A percentile compares a stretch with the other conserved stretches of the same genome.
Evolutionary conservation across 2,329 filamentous ascomycete species (phyloP).

Genomic region (Xylaria sp.): DNA sequence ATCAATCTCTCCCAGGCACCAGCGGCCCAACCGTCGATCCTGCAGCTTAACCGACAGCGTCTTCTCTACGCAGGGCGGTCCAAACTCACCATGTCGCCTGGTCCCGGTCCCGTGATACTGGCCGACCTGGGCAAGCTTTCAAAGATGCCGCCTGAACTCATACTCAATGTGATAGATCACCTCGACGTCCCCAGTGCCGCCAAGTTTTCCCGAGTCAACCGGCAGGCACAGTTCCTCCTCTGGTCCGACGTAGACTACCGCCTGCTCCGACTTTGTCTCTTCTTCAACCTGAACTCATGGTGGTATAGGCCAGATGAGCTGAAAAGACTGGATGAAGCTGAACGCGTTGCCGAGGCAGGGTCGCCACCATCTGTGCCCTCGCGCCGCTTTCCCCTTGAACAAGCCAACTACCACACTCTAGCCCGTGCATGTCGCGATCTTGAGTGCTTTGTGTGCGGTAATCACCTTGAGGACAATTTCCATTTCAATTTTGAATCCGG

Average conservation of each 20-base stretch:
- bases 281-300: neutral
- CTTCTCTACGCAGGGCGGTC: neutral
- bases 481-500: constrained; percentile 2
- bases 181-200: constrained; percentile 23
- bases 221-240: constrained; percentile 24
- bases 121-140: constrained; percentile 28
- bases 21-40: neutral
- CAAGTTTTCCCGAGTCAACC: constrained; percentile 24
- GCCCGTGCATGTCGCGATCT: neutral
- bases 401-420: constrained; percentile 12
- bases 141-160: constrained; percentile 22
- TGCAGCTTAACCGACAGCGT: neutral
- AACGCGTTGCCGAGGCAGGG: too few species aligned
- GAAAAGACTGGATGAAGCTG: too few species aligned
- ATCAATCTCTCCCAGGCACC: neutral
- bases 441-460: neutral
- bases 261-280: constrained; percentile 11
- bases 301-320: too few species aligned
- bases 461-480: too few species aligned
- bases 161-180: constrained; percentile 9
- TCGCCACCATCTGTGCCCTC: too few species aligned
- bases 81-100: constrained; percentile 1
- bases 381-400: neutral
- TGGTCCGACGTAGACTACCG: constrained; percentile 26
- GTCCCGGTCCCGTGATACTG: constrained; percentile 10